phyloP scores from a whole-genome alignment of 2,329 filamentous ascomycete genomes.

The Macrophomina phaseolina region DNA sequence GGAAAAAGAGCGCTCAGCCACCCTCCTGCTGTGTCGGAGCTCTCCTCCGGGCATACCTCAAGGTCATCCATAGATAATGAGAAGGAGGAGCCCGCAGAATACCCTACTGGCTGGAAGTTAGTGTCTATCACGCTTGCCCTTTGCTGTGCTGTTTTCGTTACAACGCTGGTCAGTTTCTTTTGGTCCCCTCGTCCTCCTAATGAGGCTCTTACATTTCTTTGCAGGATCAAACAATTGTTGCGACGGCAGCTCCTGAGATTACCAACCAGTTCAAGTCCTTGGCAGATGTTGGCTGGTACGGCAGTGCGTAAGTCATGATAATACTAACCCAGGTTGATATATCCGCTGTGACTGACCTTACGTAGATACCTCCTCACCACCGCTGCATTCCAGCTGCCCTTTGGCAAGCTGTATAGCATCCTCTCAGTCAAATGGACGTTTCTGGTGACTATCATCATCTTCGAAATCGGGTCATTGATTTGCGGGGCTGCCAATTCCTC shows the following conservation, averaged over 20 bases:
- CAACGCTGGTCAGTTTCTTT: slow-evolving; percentile 35
- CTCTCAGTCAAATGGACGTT: slow-evolving; percentile 61
- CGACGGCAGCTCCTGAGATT: slow-evolving; percentile 39
- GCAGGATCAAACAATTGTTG: slow-evolving; percentile 34
- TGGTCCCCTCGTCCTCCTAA: slow-evolving; percentile 8
- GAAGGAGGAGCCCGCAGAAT: slow-evolving; percentile 22
- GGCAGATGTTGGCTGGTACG: slow-evolving; percentile 37
- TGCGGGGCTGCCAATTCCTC: slow-evolving; percentile 57
- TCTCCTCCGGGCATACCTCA: not conserved
- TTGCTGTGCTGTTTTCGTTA: slow-evolving; percentile 39
- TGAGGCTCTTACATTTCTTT: not conserved
- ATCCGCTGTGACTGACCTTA: not conserved
- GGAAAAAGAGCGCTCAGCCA: slow-evolving; percentile 15
- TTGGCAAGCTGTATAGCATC: slow-evolving; percentile 65
- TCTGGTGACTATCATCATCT: slow-evolving; percentile 54
- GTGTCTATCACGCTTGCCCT: slow-evolving; percentile 37
- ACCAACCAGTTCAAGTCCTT: slow-evolving; percentile 36
- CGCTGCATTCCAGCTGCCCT: slow-evolving; percentile 51
- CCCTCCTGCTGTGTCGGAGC: slow-evolving; percentile 11
- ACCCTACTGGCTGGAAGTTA: slow-evolving; percentile 34
- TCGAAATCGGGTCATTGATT: slow-evolving; percentile 60
- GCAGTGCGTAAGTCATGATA: slow-evolving; percentile 43
- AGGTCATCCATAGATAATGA: not conserved
- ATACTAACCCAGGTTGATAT: not conserved
- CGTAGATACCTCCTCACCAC: slow-evolving; percentile 54